Percentiles rank a stretch among this genome's conserved stretches.
These are phyloP conservation scores for Podospora pseudopauciseta DNA, from an alignment of 495 filamentous ascomycete species.

Conservation along the genomic window DNA sequence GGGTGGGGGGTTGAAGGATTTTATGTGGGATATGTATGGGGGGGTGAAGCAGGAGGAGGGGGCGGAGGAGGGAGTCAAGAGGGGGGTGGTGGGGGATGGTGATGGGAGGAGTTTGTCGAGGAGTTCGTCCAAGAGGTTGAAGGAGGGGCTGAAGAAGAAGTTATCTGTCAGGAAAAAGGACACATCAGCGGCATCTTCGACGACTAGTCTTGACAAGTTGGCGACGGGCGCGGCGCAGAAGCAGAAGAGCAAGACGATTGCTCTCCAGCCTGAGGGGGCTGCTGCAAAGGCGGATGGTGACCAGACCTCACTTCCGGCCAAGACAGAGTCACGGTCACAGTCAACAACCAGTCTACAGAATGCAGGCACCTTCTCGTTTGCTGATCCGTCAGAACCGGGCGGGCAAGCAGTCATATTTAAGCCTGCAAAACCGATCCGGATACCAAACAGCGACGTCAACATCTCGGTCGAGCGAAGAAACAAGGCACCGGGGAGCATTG, in stretches of 20 bases:
- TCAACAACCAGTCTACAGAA: constrained; percentile 25
- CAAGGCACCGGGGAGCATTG: constrained; percentile 70
- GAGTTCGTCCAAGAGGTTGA: constrained; percentile 22
- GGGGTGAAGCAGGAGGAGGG: constrained; percentile 22
- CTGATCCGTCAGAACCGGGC: constrained; percentile 42
- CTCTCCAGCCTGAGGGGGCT: constrained; percentile 16
- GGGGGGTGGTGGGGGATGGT: constrained; percentile 1
- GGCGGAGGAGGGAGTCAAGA: constrained; percentile 21
- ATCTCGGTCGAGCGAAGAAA: constrained; percentile 73
- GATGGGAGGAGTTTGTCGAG: constrained; percentile 16
- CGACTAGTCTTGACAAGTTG: constrained; percentile 17
- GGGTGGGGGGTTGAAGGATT: constrained; percentile 45
- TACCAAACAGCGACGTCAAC: constrained; percentile 82
- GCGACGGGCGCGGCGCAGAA: background rate
- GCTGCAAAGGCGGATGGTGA: background rate
- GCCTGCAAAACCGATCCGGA: constrained; percentile 54
- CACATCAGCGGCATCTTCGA: constrained; percentile 3
- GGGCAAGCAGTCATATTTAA: constrained; percentile 73
- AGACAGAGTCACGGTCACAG: constrained; percentile 16
- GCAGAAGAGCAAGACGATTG: constrained; percentile 30
- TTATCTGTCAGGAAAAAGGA: constrained; percentile 20
- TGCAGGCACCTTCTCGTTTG: constrained; percentile 16
- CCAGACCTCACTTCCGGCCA: constrained; percentile 1
- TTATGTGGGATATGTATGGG: constrained; percentile 52
- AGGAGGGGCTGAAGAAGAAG: constrained; percentile 23